Percentiles rank a stretch among this genome's conserved stretches.
phyloP scores from a whole-genome alignment of 257 asterid species.

The Solanum chaucha region DNA sequence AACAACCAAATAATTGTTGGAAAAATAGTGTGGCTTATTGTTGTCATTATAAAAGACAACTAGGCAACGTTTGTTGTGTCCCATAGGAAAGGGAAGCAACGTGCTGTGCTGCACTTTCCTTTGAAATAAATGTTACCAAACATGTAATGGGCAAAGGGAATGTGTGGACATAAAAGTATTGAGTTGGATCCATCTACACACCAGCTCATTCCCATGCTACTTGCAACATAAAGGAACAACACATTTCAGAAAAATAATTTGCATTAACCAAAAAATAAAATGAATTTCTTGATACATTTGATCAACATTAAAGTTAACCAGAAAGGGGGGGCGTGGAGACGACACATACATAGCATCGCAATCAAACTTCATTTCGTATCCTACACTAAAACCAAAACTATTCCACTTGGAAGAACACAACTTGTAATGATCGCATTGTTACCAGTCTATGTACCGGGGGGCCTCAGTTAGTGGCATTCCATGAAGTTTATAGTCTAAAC shows the following conservation, averaged over 20 bases:
- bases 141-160: not conserved
- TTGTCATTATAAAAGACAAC: not conserved
- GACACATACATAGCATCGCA: not conserved
- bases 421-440: not conserved
- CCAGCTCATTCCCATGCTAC: not conserved
- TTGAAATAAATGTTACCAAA: not conserved
- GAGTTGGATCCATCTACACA: not conserved
- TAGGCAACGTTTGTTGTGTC: not conserved
- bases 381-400: slow-evolving; percentile 18
- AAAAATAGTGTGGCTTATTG: not conserved
- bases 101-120: not conserved
- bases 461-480: not conserved
- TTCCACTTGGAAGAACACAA: slow-evolving; percentile 4
- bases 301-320: slow-evolving; percentile 5
- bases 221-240: not conserved
- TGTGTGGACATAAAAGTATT: not conserved
- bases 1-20: not conserved
- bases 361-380: slow-evolving; percentile 9
- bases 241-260: slow-evolving; percentile 2
- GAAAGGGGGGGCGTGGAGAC: not conserved
- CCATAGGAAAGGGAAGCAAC: not conserved
- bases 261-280: slow-evolving; percentile 10
- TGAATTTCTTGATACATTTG: slow-evolving; percentile 28
- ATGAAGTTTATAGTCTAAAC: slow-evolving; percentile 14
- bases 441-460: not conserved